A percentile compares a stretch with the other conserved stretches of the same genome.
phyloP scores from a whole-genome alignment of 2,329 filamentous ascomycete species.

The Pyricularia grisea region DNA sequence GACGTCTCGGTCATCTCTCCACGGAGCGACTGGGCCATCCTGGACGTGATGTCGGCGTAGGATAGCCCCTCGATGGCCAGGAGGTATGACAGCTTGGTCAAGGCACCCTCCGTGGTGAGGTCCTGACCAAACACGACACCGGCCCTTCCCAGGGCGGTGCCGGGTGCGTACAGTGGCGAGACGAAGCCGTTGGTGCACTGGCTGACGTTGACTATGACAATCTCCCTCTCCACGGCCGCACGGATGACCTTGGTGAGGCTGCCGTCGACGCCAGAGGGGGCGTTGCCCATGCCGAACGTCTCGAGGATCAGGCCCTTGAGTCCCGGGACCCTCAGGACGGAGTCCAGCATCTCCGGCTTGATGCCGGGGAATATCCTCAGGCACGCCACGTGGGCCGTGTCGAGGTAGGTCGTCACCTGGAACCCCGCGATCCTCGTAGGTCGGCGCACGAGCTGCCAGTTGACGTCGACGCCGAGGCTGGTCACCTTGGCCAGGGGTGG shows the following conservation, averaged over 20 bases:
- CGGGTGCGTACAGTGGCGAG: constrained; percentile 68
- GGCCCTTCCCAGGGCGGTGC: constrained; percentile 67
- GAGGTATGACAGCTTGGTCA: constrained; percentile 85
- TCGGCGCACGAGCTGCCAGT: constrained; percentile 68
- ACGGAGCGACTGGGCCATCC: constrained; percentile 67
- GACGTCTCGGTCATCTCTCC: constrained; percentile 78
- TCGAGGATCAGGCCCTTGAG: constrained; percentile 78
- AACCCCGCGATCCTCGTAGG: constrained; percentile 69
- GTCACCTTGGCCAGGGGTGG: constrained; percentile 74
- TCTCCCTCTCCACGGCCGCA: constrained; percentile 67
- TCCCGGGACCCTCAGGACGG: constrained; percentile 66
- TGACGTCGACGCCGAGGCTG: constrained; percentile 69
- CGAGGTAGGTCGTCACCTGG: constrained; percentile 62
- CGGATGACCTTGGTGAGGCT: constrained; percentile 69
- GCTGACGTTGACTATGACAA: constrained; percentile 83
- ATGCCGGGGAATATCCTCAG: constrained; percentile 88
- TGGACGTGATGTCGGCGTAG: constrained; percentile 53
- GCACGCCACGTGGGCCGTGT: constrained; percentile 84
- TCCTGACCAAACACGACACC: constrained; percentile 87
- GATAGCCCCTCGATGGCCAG: constrained; percentile 59
- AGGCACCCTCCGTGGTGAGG: constrained; percentile 79
- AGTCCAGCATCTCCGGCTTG: constrained; percentile 85
- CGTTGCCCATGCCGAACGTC: constrained; percentile 89
- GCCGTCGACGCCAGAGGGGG: constrained; percentile 72
- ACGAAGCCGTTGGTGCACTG: constrained; percentile 77